phyloP scores from a whole-genome alignment of 169 alveolate species.

The Cryptosporidium felis region DNA sequence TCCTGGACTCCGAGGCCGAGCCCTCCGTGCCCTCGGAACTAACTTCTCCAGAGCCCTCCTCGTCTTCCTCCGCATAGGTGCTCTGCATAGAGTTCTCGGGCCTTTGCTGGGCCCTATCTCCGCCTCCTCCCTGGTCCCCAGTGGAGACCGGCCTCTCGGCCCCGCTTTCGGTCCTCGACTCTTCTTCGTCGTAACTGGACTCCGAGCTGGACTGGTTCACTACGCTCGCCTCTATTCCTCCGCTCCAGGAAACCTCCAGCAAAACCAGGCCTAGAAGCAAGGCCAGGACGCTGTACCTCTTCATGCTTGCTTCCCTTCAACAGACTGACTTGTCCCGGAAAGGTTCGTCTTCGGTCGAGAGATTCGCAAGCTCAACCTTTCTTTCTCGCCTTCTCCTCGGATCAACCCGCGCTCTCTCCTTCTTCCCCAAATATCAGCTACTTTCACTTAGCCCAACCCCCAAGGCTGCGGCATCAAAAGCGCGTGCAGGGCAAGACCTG shows the following conservation, averaged over 20 bases:
- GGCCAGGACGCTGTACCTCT: too few relatives aligned
- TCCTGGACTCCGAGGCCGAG: neutral
- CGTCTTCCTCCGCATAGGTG: slow-evolving; percentile 55
- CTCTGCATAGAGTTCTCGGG: slow-evolving; percentile 26
- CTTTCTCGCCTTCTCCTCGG: too few relatives aligned
- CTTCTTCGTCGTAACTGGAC: neutral
- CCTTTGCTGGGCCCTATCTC: neutral
- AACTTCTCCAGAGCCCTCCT: slow-evolving; percentile 32
- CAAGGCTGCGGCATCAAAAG: too few relatives aligned
- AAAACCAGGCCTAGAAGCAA: neutral
- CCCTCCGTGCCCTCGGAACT: slow-evolving; percentile 54
- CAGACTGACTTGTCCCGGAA: too few relatives aligned
- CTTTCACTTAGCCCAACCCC: too few relatives aligned
- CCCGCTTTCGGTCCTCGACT: neutral
- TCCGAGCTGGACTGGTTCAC: slow-evolving; percentile 20
- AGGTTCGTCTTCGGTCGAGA: too few relatives aligned
- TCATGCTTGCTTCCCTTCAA: too few relatives aligned
- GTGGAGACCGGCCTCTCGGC: neutral
- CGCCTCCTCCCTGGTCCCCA: neutral
- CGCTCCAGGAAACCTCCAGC: neutral
- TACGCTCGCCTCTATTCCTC: neutral
- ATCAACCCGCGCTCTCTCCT: too few relatives aligned
- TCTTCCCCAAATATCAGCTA: too few relatives aligned
- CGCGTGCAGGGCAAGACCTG: too few relatives aligned
- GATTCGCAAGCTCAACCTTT: too few relatives aligned